A percentile compares a stretch with the other conserved stretches of the same genome.
These are phyloP conservation scores for Bipolaris victoriae DNA, from an alignment of 2,329 filamentous ascomycete genomes.

Conservation along the genomic window DNA sequence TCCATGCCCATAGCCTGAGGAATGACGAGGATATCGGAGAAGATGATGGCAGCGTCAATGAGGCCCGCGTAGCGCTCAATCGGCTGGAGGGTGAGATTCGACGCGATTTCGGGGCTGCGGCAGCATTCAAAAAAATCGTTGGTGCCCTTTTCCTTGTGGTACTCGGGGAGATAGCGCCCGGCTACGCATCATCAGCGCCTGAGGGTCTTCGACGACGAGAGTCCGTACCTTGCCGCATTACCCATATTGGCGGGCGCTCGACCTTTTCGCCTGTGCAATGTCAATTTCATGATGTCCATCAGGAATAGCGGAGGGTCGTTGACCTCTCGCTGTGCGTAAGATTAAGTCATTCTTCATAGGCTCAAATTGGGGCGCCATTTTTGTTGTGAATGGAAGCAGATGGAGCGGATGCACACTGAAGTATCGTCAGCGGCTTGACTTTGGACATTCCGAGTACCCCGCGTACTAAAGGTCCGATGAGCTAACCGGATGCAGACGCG, in stretches of 20 bases:
- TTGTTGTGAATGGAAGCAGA: conserved; percentile 30
- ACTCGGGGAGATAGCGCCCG: conserved; percentile 95
- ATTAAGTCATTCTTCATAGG: conserved; percentile 92
- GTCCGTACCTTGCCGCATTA: conserved; percentile 90
- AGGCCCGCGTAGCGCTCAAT: conserved; percentile 90
- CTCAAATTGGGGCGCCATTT: conserved; percentile 74
- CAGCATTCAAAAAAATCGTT: conserved; percentile 99
- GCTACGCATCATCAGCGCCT: conserved; percentile 60
- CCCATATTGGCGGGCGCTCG: conserved; percentile 94
- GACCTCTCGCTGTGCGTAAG: conserved; percentile 87
- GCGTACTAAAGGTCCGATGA: conserved; percentile 17
- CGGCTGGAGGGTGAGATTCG: conserved; percentile 90
- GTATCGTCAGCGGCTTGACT: conserved; percentile 20
- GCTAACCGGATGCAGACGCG: conserved; percentile 32
- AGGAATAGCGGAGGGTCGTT: not conserved
- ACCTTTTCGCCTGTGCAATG: conserved; percentile 75
- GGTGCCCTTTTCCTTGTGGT: conserved; percentile 89
- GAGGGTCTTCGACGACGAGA: not conserved
- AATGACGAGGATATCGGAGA: conserved; percentile 97
- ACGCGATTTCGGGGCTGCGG: conserved; percentile 88
- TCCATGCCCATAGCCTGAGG: conserved; percentile 97
- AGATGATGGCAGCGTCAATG: conserved; percentile 96
- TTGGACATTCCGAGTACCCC: conserved; percentile 33
- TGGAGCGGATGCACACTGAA: conserved; percentile 10
- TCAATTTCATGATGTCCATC: conserved; percentile 18